Base-by-base conservation (phyloP, 441 rosid species). In the Euphorbia corollata region DNA sequence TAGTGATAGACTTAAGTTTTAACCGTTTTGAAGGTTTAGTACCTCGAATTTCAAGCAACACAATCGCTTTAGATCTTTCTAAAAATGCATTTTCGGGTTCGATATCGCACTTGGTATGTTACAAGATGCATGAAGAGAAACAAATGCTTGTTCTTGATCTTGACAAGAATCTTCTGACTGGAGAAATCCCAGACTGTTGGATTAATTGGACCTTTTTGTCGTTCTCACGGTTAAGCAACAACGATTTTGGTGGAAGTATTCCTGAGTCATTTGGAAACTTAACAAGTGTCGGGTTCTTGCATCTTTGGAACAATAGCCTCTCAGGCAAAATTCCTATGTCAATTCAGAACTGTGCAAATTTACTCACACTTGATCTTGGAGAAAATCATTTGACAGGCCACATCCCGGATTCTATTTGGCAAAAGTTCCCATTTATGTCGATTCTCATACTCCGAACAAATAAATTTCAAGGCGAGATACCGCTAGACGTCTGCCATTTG, bases 271-370 rank as follows among this genome's bases (percentile, higher is more conserved):
- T 54, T 54, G 13, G 34, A 10, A 5, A 10, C 9, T 20, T 65
- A 55, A 45, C n/a, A 8, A 30, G 18, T 0, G 56, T 70, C 2
- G 20, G 57, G 5, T n/a, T 55, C 32, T 47, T 75, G 19, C 68
- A 62, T 51, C 61, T 70, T 56, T 56, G 56, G 2, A 19, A 38
- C 3, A 70, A 70, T 18, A 70, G 53, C 4, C 63, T 68, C 8
- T 30, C 34, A 0, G 50, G 71, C 1, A 45, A 32, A 19, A 12
- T 68, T 5, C 71, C 71, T 24, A 4, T 7, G 30, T 59, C 71
- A n/a, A 34, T 59, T 13, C 10, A 19, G 12, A 19, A 68, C 3
- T 58, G 45, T 3, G 16, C 32, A 12, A 3, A 0, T 3, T 68
- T 68, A 59, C 2, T 8, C 23, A 6, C 47, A 5, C 48, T 68